Base-by-base conservation (phyloP, 2,329 filamentous ascomycete genomes). In the Fusarium pseudoanthophilum region DNA sequence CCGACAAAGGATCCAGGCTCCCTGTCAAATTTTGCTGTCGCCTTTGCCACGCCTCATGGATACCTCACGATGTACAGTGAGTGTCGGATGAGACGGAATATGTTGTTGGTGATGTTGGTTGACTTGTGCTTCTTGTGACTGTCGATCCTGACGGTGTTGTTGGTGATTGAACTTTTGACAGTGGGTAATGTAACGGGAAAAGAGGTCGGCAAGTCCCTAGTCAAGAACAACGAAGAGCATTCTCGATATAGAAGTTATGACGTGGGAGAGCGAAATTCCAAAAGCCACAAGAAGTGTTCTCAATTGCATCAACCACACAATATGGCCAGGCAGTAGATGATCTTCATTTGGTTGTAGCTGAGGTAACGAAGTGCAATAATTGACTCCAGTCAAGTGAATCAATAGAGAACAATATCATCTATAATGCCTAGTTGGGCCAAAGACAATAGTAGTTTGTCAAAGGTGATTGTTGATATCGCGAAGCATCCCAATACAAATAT, bases 1-100 rank as follows among this genome's bases (percentile, higher is more conserved):
- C 52, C 46, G 69, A 71, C 67, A 73, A 71, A 71, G 36, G 57
- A 65, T 57, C 69, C 66, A 57, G 55, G 40, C 58, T 68, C 46
- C 67, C 56, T 52, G 52, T 46, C 26, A 37, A 42, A n/a, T 45
- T 46, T 45, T 40, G n/a, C 55, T 39, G 28, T 61, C 42, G 46
- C 48, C 59, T 58, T 53, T 63, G 43, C 63, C 61, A 46, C 59
- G 24, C 45, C 56, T 69, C 57, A 43, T 46, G 21, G 43, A 34
- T 30, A 24, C 32, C 28, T 45, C 21, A 30, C 15, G 43, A 42
- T 36, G 62, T 40, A 48, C 45, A 28, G 45, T 21, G 51, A 28
- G 39, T 52, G 58, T 45, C 42, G 26, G 37, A 62, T 39, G 28
- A 43, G 24, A 37, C 56, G 61, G 18, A 24, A 55, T 40, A 18